Conservation (phyloP, 495 filamentous ascomycete genomes). For the Aspergillus olivimuriae region DNA sequence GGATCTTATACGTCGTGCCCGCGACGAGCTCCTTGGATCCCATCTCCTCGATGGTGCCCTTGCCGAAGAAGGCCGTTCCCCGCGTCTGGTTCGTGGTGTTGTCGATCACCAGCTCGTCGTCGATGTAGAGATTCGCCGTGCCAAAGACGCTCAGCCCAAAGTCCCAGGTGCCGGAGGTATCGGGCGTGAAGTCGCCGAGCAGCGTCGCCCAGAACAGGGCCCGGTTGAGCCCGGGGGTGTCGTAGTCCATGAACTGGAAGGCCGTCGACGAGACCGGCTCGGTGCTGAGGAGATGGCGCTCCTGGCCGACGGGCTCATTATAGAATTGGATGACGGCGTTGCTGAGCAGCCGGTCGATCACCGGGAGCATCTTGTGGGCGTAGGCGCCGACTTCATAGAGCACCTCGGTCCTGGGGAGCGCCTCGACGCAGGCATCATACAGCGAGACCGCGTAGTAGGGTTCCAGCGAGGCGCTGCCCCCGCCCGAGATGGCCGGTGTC, state of each 20-base stretch:
- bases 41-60: slow-evolving; percentile 52
- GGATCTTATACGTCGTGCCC: slow-evolving; percentile 49
- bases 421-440: slow-evolving; percentile 54
- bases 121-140: slow-evolving; percentile 59
- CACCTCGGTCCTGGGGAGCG: slow-evolving; percentile 43
- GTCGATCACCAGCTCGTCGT: slow-evolving; percentile 62
- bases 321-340: slow-evolving; percentile 49
- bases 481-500: slow-evolving; percentile 62
- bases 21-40: slow-evolving; percentile 43
- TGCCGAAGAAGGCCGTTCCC: slow-evolving; percentile 52
- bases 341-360: slow-evolving; percentile 39
- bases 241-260: slow-evolving; percentile 53
- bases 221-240: slow-evolving; percentile 39
- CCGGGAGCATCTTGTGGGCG: slow-evolving; percentile 50
- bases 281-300: slow-evolving; percentile 44
- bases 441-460: slow-evolving; percentile 66
- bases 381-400: slow-evolving; percentile 52
- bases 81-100: slow-evolving; percentile 48
- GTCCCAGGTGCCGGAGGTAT: slow-evolving; percentile 56
- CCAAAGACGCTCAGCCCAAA: slow-evolving; percentile 67
- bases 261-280: slow-evolving; percentile 43
- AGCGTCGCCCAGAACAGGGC: slow-evolving; percentile 46
- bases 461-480: slow-evolving; percentile 69
- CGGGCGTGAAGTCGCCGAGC: slow-evolving; percentile 46
- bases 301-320: slow-evolving; percentile 40